Percentiles rank a stretch among this genome's conserved stretches.
Evolutionary conservation across 1,284 basidiomycete genomes (phyloP).

Genomic region (Cutaneotrichosporon dermatis): DNA sequence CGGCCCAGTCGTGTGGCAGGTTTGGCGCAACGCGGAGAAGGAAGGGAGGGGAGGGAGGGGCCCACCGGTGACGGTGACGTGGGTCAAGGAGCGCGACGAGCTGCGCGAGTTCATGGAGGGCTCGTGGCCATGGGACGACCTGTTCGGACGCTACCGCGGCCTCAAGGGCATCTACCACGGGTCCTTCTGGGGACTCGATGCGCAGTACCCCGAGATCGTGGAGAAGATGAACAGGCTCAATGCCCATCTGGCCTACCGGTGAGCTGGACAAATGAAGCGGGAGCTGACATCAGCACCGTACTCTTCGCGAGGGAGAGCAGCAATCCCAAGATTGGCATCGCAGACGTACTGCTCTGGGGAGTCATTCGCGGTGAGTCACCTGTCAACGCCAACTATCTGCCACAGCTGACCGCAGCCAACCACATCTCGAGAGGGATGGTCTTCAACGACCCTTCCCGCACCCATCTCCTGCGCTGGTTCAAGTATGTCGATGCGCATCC

Average conservation of each 20-base stretch:
- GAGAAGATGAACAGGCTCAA: neutral
- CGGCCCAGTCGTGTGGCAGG: neutral
- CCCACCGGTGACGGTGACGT: neutral
- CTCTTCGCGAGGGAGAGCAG: neutral
- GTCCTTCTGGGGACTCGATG: neutral
- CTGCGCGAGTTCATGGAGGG: neutral
- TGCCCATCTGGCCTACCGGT: neutral
- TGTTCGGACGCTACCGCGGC: neutral
- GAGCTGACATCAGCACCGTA: neutral
- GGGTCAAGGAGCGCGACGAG: neutral
- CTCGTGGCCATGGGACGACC: neutral
- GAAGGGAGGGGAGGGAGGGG: no score
- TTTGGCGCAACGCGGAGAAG: neutral
- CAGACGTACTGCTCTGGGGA: slow-evolving; percentile 1
- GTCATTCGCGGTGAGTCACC: neutral
- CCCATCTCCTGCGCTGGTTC: neutral
- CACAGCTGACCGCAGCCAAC: neutral
- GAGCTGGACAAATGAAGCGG: neutral
- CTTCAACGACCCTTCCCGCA: neutral
- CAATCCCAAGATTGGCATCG: neutral
- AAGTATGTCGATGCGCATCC: neutral
- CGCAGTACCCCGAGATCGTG: neutral
- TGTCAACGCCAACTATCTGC: no score
- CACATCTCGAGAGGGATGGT: neutral
- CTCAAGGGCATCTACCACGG: neutral